phyloP scores from a whole-genome alignment of 495 filamentous ascomycete genomes.

The Aspergillus diversus region DNA sequence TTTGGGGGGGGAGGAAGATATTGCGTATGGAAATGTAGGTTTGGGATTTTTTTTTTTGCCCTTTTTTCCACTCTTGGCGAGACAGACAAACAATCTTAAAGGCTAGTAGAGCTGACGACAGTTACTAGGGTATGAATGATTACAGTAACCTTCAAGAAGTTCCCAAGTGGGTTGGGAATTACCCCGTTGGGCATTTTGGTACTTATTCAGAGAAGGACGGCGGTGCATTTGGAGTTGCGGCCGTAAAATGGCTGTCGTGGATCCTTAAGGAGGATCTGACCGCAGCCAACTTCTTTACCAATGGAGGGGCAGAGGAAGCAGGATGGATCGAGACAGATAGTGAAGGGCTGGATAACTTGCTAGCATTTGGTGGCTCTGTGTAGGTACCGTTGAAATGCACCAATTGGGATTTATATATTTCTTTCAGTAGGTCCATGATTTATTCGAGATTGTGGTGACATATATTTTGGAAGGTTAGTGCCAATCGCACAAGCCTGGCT shows the following conservation, averaged over 20 bases:
- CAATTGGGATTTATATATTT: too few relatives aligned
- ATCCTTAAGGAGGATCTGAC: constrained; percentile 4
- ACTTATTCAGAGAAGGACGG: constrained; percentile 11
- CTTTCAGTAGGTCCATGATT: too few relatives aligned
- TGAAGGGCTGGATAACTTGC: constrained; percentile 8
- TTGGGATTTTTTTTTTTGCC: not conserved
- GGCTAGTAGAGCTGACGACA: not conserved
- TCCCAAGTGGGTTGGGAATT: constrained; percentile 20
- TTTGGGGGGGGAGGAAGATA: constrained; percentile 14
- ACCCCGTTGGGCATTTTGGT: constrained; percentile 14
- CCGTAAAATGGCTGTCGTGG: constrained; percentile 18
- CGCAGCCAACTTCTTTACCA: constrained; percentile 6
- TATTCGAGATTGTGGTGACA: too few relatives aligned
- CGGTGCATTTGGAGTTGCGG: constrained; percentile 18
- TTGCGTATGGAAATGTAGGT: constrained; percentile 19
- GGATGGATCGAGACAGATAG: constrained; percentile 10
- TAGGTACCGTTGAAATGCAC: too few relatives aligned
- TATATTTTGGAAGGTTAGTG: too few relatives aligned
- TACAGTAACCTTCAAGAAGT: constrained; percentile 8
- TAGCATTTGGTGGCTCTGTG: not conserved
- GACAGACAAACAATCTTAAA: too few relatives aligned
- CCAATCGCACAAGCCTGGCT: too few relatives aligned
- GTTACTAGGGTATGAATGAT: constrained; percentile 12
- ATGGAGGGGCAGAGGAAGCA: constrained; percentile 9
- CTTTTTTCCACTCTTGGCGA: too few relatives aligned